Evolutionary conservation across 805 yeast species (phyloP).

Genomic region (Ogataea naganishii): DNA sequence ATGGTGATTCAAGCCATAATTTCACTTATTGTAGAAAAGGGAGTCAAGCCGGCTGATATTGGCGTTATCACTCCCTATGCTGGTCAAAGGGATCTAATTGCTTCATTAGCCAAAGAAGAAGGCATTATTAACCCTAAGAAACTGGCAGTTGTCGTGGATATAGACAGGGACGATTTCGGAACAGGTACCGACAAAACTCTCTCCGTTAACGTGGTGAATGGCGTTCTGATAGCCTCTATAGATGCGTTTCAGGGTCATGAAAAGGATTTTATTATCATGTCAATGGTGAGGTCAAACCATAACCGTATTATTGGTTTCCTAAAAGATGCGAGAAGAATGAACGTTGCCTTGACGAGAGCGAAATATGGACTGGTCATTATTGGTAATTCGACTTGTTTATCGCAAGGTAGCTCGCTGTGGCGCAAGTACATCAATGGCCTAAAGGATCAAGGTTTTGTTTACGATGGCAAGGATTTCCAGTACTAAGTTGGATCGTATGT

Average conservation of each 20-base stretch:
- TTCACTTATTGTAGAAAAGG: slow-evolving; percentile 44
- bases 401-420: slow-evolving; percentile 41
- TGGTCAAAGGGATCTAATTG: slow-evolving; percentile 60
- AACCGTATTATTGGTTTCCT: slow-evolving; percentile 72
- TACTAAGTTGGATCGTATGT: too few relatives aligned
- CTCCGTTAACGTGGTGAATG: slow-evolving; percentile 37
- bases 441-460: slow-evolving; percentile 24
- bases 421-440: slow-evolving; percentile 35
- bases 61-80: slow-evolving; percentile 72
- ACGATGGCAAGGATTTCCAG: slow-evolving; percentile 9
- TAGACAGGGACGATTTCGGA: slow-evolving; percentile 54
- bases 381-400: slow-evolving; percentile 53
- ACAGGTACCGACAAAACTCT: slow-evolving; percentile 29
- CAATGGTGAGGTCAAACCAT: slow-evolving; percentile 60
- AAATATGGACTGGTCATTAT: slow-evolving; percentile 70
- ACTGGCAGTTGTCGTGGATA: slow-evolving; percentile 37
- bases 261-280: slow-evolving; percentile 40
- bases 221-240: slow-evolving; percentile 49
- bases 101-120: slow-evolving; percentile 40
- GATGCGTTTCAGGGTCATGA: slow-evolving; percentile 58
- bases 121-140: slow-evolving; percentile 46
- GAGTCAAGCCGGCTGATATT: slow-evolving; percentile 39
- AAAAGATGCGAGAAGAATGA: slow-evolving; percentile 76
- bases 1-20: slow-evolving; percentile 39
- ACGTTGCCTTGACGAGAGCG: slow-evolving; percentile 87